Percentiles rank a stretch among this genome's conserved stretches.
phyloP scores from a whole-genome alignment of 2,329 filamentous ascomycete genomes.

The Seiridium unicorne region DNA sequence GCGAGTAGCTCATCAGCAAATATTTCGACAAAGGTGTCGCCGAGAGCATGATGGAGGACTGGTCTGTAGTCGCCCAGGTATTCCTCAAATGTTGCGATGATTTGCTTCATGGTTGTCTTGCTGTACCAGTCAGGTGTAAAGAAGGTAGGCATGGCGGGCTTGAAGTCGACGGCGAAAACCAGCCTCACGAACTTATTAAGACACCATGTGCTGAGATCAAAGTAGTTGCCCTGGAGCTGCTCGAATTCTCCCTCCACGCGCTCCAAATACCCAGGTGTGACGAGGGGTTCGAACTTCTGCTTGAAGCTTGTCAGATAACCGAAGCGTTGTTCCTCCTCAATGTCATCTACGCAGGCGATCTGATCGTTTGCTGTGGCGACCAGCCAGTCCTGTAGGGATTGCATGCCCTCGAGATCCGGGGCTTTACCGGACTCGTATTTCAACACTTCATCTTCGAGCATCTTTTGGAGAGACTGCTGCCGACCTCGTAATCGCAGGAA shows the following conservation, averaged over 20 bases:
- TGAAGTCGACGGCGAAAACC: slow-evolving; percentile 90
- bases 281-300: slow-evolving; percentile 76
- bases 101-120: slow-evolving; percentile 84
- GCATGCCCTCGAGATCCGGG: slow-evolving; percentile 63
- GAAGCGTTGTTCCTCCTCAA: slow-evolving; percentile 69
- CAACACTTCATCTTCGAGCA: slow-evolving; percentile 81
- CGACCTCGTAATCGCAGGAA: slow-evolving; percentile 80
- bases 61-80: slow-evolving; percentile 86
- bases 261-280: slow-evolving; percentile 77
- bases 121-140: slow-evolving; percentile 91
- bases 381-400: slow-evolving; percentile 91
- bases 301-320: slow-evolving; percentile 87
- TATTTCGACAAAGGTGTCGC: slow-evolving; percentile 91
- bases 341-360: slow-evolving; percentile 96
- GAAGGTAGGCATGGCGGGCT: slow-evolving; percentile 77
- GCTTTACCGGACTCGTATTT: slow-evolving; percentile 63
- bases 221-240: slow-evolving; percentile 81
- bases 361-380: slow-evolving; percentile 97
- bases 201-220: slow-evolving; percentile 92
- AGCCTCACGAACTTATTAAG: slow-evolving; percentile 82
- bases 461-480: slow-evolving; percentile 81
- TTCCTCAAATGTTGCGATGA: slow-evolving; percentile 92
- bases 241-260: slow-evolving; percentile 72
- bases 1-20: slow-evolving; percentile 88
- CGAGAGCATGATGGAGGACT: slow-evolving; percentile 81